Percentiles rank a stretch among this genome's conserved stretches.
These are phyloP conservation scores for Lactarius deliciosus DNA, from an alignment of 768 basidiomycete genomes.

Conservation along the genomic window DNA sequence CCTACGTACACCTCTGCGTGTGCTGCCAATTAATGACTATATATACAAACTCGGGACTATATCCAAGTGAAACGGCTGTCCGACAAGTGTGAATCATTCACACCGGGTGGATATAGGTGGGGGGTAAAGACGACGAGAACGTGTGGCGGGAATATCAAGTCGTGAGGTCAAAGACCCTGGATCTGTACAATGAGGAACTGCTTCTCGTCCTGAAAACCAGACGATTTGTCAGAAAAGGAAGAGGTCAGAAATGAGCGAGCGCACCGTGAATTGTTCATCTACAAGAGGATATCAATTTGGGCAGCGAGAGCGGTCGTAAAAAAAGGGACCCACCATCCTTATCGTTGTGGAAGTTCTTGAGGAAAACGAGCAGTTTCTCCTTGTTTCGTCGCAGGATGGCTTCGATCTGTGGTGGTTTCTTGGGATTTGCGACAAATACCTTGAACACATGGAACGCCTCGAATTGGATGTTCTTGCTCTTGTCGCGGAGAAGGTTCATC, in stretches of 20 bases:
- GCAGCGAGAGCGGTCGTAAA: not conserved
- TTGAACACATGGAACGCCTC: slow-evolving; percentile 99
- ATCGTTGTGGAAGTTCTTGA: slow-evolving; percentile 96
- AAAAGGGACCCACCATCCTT: slow-evolving; percentile 72
- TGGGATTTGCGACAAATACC: slow-evolving; percentile 99
- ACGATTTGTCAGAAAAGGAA: slow-evolving; percentile 15
- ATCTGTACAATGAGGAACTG: slow-evolving; percentile 95
- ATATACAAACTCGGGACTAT: slow-evolving; percentile 17
- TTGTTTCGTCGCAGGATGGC: slow-evolving; percentile 88
- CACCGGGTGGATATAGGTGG: not conserved
- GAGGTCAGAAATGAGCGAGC: slow-evolving; percentile 25
- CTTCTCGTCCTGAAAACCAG: slow-evolving; percentile 71
- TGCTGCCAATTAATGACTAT: slow-evolving; percentile 22
- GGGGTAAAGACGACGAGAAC: not conserved
- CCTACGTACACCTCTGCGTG: slow-evolving; percentile 14
- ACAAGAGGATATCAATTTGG: slow-evolving; percentile 5
- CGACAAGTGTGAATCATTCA: slow-evolving; percentile 10
- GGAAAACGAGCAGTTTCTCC: slow-evolving; percentile 86
- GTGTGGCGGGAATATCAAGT: not conserved
- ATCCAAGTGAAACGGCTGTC: slow-evolving; percentile 7
- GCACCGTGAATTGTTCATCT: slow-evolving; percentile 94
- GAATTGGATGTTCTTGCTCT: slow-evolving; percentile 99
- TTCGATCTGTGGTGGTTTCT: slow-evolving; percentile 96
- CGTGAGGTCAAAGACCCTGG: slow-evolving; percentile 58
- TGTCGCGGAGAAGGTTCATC: slow-evolving; percentile 98